These are phyloP conservation scores for Musa beccarii DNA, from an alignment of 176 grass and related monocot genomes.

Conservation along the genomic window DNA sequence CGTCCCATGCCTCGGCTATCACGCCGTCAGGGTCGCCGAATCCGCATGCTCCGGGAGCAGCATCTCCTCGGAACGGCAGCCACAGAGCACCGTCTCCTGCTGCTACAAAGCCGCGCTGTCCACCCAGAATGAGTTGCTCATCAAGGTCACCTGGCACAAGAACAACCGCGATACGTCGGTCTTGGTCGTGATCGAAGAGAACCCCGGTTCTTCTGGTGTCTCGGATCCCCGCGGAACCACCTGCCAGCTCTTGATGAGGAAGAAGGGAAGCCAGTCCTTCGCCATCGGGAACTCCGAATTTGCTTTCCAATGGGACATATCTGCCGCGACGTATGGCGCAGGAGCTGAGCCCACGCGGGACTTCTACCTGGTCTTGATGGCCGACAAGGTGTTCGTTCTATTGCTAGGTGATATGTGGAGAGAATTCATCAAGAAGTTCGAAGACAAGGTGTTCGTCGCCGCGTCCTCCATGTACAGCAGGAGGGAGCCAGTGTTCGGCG, in stretches of 20 bases:
- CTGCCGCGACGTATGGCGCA: background rate
- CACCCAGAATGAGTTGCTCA: background rate
- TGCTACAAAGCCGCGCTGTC: background rate
- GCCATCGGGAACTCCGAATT: background rate
- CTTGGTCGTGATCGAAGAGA: background rate
- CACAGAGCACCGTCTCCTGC: background rate
- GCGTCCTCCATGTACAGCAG: background rate
- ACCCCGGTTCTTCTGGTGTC: background rate
- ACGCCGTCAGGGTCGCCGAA: slow-evolving; percentile 2
- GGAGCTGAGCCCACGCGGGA: background rate
- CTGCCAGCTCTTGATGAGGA: background rate
- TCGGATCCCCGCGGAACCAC: background rate
- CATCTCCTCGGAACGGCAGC: background rate
- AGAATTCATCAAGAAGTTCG: background rate
- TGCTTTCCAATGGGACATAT: background rate
- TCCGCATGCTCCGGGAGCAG: background rate
- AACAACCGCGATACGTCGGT: background rate
- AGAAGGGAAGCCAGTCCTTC: background rate
- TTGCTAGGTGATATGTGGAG: background rate
- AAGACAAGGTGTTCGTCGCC: background rate
- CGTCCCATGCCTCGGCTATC: background rate
- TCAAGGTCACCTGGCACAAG: background rate
- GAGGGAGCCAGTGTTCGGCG: slow-evolving; percentile 3
- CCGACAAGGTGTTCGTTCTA: background rate
- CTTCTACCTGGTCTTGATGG: background rate